phyloP scores from a whole-genome alignment of 2,329 filamentous ascomycete species.

The Xylariales sp. region DNA sequence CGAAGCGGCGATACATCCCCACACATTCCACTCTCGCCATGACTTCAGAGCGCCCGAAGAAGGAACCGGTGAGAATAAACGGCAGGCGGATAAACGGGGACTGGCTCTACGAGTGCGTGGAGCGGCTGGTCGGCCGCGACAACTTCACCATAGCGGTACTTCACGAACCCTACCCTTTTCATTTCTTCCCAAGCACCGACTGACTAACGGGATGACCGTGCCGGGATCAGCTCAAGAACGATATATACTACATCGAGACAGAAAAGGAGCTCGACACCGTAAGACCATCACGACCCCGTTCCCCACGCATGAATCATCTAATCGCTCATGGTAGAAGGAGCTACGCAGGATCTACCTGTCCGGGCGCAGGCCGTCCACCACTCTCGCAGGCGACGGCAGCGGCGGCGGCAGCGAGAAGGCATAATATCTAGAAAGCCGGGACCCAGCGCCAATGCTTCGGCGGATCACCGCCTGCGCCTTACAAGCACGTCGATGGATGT shows the following conservation, averaged over 20 bases:
- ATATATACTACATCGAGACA: not conserved
- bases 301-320: not conserved
- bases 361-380: no score
- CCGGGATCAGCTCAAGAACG: not conserved
- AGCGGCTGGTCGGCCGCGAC: not conserved
- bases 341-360: not conserved
- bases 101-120: not conserved
- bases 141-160: not conserved
- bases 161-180: not conserved
- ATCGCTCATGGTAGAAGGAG: not conserved
- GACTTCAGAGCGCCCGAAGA: no score
- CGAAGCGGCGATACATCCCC: no score
- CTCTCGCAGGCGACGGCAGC: no score
- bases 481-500: no score
- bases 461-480: no score
- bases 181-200: not conserved
- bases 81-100: not conserved
- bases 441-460: no score
- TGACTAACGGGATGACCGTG: not conserved
- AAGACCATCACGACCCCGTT: not conserved
- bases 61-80: not conserved
- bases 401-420: no score
- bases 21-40: no score
- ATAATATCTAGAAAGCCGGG: no score
- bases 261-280: not conserved